A percentile compares a stretch with the other conserved stretches of the same genome.
Evolutionary conservation across 2,329 filamentous ascomycete species (phyloP).

Genomic region (Meredithiella fracta): DNA sequence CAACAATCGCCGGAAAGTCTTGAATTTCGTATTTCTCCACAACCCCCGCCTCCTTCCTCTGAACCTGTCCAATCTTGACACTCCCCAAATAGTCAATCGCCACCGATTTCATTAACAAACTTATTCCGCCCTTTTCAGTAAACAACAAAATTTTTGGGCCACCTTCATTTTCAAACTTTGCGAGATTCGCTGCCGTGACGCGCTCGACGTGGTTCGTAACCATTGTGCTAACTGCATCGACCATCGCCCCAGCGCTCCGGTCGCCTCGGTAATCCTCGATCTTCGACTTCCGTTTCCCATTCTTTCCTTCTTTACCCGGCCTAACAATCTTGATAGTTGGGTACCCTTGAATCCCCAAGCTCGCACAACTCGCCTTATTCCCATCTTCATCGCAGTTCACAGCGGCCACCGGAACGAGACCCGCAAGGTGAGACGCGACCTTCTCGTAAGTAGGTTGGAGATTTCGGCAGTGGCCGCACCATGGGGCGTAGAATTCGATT

Average conservation of each 20-base stretch:
- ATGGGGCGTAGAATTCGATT: conserved; percentile 85
- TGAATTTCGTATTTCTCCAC: conserved; percentile 60
- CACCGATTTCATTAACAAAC: conserved; percentile 63
- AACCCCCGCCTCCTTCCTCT: conserved; percentile 58
- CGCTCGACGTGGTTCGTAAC: conserved; percentile 85
- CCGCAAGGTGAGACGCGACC: conserved; percentile 73
- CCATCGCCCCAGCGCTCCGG: conserved; percentile 70
- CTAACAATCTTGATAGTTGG: conserved; percentile 88
- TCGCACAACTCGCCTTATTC: conserved; percentile 76
- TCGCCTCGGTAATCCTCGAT: conserved; percentile 85
- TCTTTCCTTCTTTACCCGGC: conserved; percentile 56
- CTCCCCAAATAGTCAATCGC: conserved; percentile 81
- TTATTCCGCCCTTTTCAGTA: conserved; percentile 80
- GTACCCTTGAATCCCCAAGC: conserved; percentile 83
- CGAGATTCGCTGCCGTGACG: conserved; percentile 62
- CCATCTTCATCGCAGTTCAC: conserved; percentile 86
- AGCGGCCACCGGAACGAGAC: conserved; percentile 84
- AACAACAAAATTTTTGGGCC: conserved; percentile 76
- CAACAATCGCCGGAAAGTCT: conserved; percentile 64
- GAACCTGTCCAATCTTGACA: conserved; percentile 65
- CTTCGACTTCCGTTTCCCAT: conserved; percentile 35
- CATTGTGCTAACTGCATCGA: conserved; percentile 67
- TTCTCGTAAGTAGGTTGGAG: conserved; percentile 94
- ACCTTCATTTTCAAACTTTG: conserved; percentile 52
- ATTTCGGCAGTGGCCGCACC: conserved; percentile 95